These are phyloP conservation scores for Pythium dissimile DNA, from an alignment of 352 stramenopile genomes.

Conservation along the genomic window DNA sequence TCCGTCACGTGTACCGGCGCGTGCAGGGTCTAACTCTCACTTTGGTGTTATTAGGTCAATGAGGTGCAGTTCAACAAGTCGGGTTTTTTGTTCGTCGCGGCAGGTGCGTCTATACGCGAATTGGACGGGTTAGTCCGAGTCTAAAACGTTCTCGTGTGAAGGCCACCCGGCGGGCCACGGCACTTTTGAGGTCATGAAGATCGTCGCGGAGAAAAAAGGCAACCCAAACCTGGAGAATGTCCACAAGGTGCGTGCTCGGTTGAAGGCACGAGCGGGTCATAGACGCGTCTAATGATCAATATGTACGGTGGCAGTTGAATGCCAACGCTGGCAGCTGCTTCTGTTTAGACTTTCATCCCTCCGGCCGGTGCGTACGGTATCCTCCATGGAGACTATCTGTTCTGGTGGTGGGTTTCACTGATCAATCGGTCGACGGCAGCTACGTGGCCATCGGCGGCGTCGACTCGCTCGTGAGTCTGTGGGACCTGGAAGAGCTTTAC, in stretches of 20 bases:
- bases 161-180: conserved; percentile 70
- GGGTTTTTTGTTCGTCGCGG: conserved; percentile 76
- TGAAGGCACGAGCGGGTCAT: not conserved
- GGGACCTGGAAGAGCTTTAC: conserved; percentile 85
- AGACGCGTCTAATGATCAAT: no score
- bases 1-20: not conserved
- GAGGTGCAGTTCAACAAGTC: conserved; percentile 83
- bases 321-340: conserved; percentile 82
- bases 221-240: conserved; percentile 81
- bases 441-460: conserved; percentile 73
- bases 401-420: not conserved
- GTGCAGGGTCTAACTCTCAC: no score
- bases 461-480: conserved; percentile 82
- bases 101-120: conserved; percentile 24
- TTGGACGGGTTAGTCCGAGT: not conserved
- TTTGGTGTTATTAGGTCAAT: conserved; percentile 41
- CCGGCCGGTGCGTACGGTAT: conserved; percentile 45
- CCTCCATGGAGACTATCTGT: not conserved
- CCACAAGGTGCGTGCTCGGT: conserved; percentile 50
- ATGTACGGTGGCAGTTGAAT: conserved; percentile 42
- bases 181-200: conserved; percentile 82
- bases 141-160: not conserved
- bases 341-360: conserved; percentile 74
- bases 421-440: conserved; percentile 24
- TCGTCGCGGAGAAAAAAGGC: conserved; percentile 72